Evolutionary conservation across 2,329 filamentous ascomycete genomes (phyloP), one percentile per base, ranked within the genome.

Genomic region (Bipolaris oryzae): DNA sequence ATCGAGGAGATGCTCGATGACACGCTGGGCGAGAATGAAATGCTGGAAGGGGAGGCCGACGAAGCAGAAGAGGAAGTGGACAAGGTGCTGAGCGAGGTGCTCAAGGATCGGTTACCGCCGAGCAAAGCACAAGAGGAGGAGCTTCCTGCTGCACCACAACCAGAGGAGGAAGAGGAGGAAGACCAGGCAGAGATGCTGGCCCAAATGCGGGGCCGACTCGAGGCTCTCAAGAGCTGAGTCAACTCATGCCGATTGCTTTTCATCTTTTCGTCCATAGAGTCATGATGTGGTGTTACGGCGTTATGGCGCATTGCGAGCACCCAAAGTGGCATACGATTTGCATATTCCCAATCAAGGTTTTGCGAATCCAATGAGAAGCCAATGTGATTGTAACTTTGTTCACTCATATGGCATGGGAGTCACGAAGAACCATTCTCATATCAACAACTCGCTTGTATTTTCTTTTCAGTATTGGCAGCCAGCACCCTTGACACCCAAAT

Each of bases 1-100:
- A 96, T 98, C 58, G 94, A 98, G 81, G 95, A 99, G 80, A 97
- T 98, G 90, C 87, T 96, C 4, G 90, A 89, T 45, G 94, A 98
- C 74, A 87, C 84, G 41, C 80, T 98, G 63, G 91, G 92, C n/a
- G 81, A 85, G 59, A 72, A 65, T 15, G 88, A 92, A 55, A 78
- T 88, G 49, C 80, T 91, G 48, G 87, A 89, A 66, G 81, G 86
- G 50, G 85, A 91, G 55, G 87, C 90, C 57, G 91, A 91, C 60
- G 91, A 93, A 68, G 90, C 88, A 5, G 75, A 77, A 38, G 71
- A 69, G 43, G 94, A 98, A 81, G 91, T 98, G 9, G 93, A 98
- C 72, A 96, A 94, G 83, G 89, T 98, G 11, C 81, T 99, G 23
- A 89, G 91, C 2, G 95, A 98, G 81, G 89, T 99, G 41, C 80